phyloP scores from a whole-genome alignment of 1,139 yeast species.

The Lodderomyces parapsilosis region DNA sequence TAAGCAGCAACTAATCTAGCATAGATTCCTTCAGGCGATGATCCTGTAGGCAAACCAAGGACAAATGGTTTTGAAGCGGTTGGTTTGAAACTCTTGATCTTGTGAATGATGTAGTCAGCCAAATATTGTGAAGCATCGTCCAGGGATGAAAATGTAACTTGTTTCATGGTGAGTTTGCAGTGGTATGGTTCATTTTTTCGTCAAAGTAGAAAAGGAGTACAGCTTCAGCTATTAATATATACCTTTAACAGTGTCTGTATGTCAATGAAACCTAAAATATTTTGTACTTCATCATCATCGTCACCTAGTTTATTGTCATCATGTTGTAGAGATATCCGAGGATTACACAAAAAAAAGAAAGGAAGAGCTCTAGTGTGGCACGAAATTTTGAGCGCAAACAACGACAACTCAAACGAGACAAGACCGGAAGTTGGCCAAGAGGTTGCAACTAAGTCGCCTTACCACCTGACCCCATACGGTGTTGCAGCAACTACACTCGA shows the following conservation, averaged over 20 bases:
- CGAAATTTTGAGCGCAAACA: neutral
- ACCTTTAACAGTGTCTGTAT: neutral
- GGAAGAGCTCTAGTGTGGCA: neutral
- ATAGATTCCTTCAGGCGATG: slow-evolving; percentile 63
- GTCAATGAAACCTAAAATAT: neutral
- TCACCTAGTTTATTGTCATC: neutral
- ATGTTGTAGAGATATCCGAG: neutral
- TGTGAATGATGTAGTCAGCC: slow-evolving; percentile 47
- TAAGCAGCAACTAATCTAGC: slow-evolving; percentile 47
- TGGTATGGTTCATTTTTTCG: neutral
- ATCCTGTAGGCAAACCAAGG: slow-evolving; percentile 64
- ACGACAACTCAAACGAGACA: neutral
- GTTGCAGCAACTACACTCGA: neutral
- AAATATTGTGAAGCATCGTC: slow-evolving; percentile 51
- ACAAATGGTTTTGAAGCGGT: slow-evolving; percentile 52
- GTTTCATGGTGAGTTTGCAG: slow-evolving; percentile 26
- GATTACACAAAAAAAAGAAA: neutral
- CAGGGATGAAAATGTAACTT: slow-evolving; percentile 37
- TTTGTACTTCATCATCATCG: too few species aligned
- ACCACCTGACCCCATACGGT: too few species aligned
- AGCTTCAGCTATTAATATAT: neutral
- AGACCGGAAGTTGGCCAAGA: neutral
- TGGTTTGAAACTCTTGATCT: slow-evolving; percentile 48
- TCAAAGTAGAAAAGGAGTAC: neutral
- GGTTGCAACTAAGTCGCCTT: neutral